Base-by-base conservation (phyloP, 139 green algal species). In the Haematococcus lacustris region DNA sequence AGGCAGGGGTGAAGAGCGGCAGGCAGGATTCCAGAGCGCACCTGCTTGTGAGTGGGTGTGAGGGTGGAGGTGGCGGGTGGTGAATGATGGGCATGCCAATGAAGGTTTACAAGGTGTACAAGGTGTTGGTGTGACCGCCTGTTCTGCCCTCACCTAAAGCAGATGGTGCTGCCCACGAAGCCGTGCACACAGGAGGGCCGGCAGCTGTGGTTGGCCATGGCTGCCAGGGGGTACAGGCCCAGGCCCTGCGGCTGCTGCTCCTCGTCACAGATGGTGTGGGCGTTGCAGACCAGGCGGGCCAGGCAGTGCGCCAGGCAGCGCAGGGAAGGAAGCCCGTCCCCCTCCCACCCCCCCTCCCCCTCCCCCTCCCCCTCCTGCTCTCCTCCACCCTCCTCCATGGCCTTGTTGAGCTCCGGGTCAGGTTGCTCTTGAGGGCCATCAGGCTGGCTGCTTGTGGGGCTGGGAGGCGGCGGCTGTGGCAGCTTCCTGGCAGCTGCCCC, bases 141-240 rank as follows among this genome's bases (percentile, higher is more conserved):
- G 43, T 53, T 9, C 43, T 28, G 9, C 33, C 25, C 70, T 0
- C 68, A 90, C 78, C 85, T 91, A 71, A 94, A 91, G 33, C 81
- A 51, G 37, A 93, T 87, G 38, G 26, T 53, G 23, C 59, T 38
- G 2, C 81, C 82, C 2, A 66, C 5, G 51, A 94, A 95, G 41
- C 32, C 64, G 73, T 95, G 90, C 73, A 88, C 73, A 17, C 76
- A 78, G 72, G 85, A 92, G 34, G 90, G 87, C 1, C n/a, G 50
- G 77, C 83, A 90, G 68, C 62, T 76, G 80, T 95, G 90, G 82
- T 95, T 95, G 63, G 85, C 73, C 71, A 95, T 75, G 0, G 87
- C 85, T 0, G 79, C 84, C 34, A 84, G 72, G 0, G 88, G 88
- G 75, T 88, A 93, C 5, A 93, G 65, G 6, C 84, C 90, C 4